Conservation (phyloP, 2,329 filamentous ascomycete genomes). For the Akanthomyces lecanii region DNA sequence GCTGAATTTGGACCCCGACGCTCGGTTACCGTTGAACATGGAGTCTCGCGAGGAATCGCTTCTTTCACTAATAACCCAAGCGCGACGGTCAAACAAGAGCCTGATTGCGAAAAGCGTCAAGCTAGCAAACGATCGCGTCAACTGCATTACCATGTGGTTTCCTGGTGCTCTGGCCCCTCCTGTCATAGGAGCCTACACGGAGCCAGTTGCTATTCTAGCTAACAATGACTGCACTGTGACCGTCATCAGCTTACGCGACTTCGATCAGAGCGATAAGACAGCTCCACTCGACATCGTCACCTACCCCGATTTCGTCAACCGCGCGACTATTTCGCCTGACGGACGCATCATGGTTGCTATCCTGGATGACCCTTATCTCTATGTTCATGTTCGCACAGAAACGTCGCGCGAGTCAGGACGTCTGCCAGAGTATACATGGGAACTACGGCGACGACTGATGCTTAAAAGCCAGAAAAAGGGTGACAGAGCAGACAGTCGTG, state of each 20-base stretch:
- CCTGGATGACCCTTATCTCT: slow-evolving; percentile 81
- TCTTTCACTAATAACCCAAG: slow-evolving; percentile 35
- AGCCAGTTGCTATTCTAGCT: slow-evolving; percentile 65
- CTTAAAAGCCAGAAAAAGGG: slow-evolving; percentile 54
- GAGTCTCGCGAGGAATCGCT: slow-evolving; percentile 33
- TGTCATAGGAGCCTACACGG: slow-evolving; percentile 39
- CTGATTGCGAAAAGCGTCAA: slow-evolving; percentile 48
- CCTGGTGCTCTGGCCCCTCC: slow-evolving; percentile 36
- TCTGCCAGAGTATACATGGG: slow-evolving; percentile 45
- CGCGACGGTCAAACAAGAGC: slow-evolving; percentile 39
- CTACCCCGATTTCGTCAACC: slow-evolving; percentile 85
- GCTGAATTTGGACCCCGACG: slow-evolving; percentile 33
- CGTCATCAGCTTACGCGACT: slow-evolving; percentile 70
- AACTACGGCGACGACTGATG: slow-evolving; percentile 46
- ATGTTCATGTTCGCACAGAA: slow-evolving; percentile 64
- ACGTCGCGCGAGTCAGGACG: slow-evolving; percentile 31
- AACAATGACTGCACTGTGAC: slow-evolving; percentile 92
- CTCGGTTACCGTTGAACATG: slow-evolving; percentile 29
- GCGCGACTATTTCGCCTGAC: slow-evolving; percentile 88
- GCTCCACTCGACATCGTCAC: slow-evolving; percentile 65
- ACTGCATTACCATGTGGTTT: slow-evolving; percentile 63
- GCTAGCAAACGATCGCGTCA: slow-evolving; percentile 58
- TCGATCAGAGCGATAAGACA: slow-evolving; percentile 38
- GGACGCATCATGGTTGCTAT: slow-evolving; percentile 76
- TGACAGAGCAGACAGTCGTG: slow-evolving; percentile 53